Base-by-base conservation (phyloP, 148 eudicot genomes). In the Polygonum aviculare region DNA sequence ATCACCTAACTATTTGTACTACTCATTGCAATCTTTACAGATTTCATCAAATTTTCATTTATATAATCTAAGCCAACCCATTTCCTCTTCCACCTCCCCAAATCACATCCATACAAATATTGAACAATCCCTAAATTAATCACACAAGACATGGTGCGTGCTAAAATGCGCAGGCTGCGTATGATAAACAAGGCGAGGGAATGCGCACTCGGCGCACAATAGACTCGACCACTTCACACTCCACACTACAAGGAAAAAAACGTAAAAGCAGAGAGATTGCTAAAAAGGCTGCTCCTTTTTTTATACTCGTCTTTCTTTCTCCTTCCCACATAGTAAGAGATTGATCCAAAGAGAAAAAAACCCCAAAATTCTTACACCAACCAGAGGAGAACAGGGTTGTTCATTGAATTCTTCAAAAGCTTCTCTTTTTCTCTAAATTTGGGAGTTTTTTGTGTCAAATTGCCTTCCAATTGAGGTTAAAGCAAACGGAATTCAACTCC, bases 1-100 rank as follows among this genome's bases (percentile, higher is more conserved):
- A 41, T 48, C 74, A 72, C 50, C 50, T 72, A 38, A 70, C 72
- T 36, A 67, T 14, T 26, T 26, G 31, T 19, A 40, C 78, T 85
- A 83, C 84, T 85, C 86, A 79, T 81, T 52, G 5, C 54, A 75
- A 75, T n/a, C 77, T 78, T 59, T 3, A 75, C 57, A 76, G 69
- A 78, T 76, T 82, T 73, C 26, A 54, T 59, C 55, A 41, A 69
- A 41, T 44, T 26, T 26, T 72, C 7, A 72, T 41, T 41, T 72
- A 59, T 70, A 74, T 80, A 78, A 80, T 21, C 76, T 77, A 76
- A 78, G 21, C 45, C 63, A 41, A 57, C 22, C 72, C 79, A 21
- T 67, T 11, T 22, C 19, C 69, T 49, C 22, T n/a, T 71, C 74
- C 18, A 39, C 33, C 74, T 71, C 74, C 26, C 22, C 74, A 39